Base-by-base conservation (phyloP, 2,329 filamentous ascomycete species). In the Lasiodiplodia theobromae region DNA sequence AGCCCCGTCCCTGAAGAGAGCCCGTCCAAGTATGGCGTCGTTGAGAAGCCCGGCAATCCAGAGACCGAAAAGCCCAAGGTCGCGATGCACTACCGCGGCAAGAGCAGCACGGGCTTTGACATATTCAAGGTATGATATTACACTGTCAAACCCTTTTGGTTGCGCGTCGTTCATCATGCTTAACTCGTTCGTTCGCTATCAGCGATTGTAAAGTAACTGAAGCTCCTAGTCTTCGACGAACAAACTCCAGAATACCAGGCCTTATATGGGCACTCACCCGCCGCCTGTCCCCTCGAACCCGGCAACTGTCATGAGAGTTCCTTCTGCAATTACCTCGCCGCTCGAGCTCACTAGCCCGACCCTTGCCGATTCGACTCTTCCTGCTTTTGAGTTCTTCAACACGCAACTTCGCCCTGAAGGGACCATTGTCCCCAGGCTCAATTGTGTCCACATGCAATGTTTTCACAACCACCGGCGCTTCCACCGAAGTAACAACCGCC, bases 91-190 rank as follows among this genome's bases (percentile, higher is more conserved):
- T 67, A 71, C 47, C 76, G 76, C 12, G 76, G 77, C 23, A 79
- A 79, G 69, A 80, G 78, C 69, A 78, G 74, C 68, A 78, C 77
- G 16, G 76, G 77, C 38, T 78, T 80, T 68, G 76, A 77, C 64
- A 72, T 78, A 38, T 71, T 79, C 71, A 77, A 78, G 73, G 77
- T 79, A 76, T 60, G 11, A 23, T 6, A 4, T 31, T 56, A 47
- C 47, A 23, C 31, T 37, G 28, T 12, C n/a, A 52, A 25, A 8
- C 2, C 53, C 31, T 38, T 21, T 64, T 64, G n/a, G n/a, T 31
- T 37, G 58, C 58, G 58, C 58, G 58, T 63, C 38, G 58, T 63
- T 63, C 58, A 52, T 34, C 38, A 21, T 64, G 60, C 60, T 64
- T 64, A 64, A 64, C 47, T 38, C 25, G 44, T 64, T 52, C 14